These are phyloP conservation scores for Gossypioides kirkii DNA, from an alignment of 345 rosid genomes.

Conservation along the genomic window DNA sequence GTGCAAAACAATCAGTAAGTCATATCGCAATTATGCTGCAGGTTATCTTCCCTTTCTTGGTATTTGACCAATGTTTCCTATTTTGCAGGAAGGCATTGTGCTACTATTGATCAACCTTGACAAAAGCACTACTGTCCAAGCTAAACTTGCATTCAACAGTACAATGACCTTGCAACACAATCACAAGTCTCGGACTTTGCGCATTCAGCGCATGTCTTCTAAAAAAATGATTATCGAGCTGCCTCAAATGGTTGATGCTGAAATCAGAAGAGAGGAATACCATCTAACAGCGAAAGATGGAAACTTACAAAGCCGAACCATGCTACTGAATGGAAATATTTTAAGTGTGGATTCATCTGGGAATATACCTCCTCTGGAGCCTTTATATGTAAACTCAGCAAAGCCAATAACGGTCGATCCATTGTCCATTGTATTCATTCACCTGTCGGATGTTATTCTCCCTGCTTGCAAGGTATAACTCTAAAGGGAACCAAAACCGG, in stretches of 20 bases:
- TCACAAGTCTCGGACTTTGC: constrained; percentile 16
- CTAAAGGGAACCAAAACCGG: constrained; percentile 21
- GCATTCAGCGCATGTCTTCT: constrained; percentile 23
- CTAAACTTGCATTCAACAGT: constrained; percentile 34
- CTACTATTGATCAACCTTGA: constrained; percentile 70
- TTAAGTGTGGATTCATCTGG: constrained; percentile 54
- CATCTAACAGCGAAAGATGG: constrained; percentile 76
- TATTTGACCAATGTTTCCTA: constrained; percentile 11
- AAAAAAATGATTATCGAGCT: constrained; percentile 14
- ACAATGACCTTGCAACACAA: constrained; percentile 26
- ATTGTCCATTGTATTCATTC: constrained; percentile 62
- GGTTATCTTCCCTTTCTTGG: neutral
- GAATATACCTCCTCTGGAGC: constrained; percentile 60
- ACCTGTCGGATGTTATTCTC: constrained; percentile 42
- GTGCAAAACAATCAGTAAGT: constrained; percentile 69
- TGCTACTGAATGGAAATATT: constrained; percentile 73
- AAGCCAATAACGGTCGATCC: constrained; percentile 55
- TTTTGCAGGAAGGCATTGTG: constrained; percentile 66
- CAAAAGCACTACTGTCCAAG: constrained; percentile 45
- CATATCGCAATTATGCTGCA: neutral
- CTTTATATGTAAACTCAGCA: constrained; percentile 42
- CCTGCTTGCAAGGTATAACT: constrained; percentile 49
- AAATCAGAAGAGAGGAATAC: constrained; percentile 65
- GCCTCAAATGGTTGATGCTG: constrained; percentile 19
- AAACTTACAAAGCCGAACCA: constrained; percentile 66